These are phyloP conservation scores for Linnemannia hyalina DNA, from an alignment of 192 early-diverging fungal genomes.

Conservation along the genomic window DNA sequence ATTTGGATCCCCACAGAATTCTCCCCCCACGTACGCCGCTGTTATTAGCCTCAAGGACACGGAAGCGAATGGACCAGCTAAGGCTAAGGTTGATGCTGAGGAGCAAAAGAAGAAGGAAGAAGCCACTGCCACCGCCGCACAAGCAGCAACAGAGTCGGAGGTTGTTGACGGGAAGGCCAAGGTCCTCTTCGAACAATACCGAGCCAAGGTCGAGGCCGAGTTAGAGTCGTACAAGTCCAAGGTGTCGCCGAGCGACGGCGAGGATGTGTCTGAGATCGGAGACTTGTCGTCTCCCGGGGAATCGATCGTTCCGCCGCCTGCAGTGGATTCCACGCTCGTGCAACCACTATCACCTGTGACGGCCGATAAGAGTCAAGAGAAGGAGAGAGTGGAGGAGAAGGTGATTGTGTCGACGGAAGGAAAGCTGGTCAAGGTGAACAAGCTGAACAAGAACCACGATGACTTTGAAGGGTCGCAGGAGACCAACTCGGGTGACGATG, in stretches of 20 bases:
- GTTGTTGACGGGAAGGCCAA: neutral
- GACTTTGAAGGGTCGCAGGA: neutral
- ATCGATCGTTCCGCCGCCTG: neutral
- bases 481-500: neutral
- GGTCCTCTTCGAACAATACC: slow-evolving; percentile 15
- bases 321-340: neutral
- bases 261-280: neutral
- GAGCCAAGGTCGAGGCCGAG: neutral
- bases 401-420: neutral
- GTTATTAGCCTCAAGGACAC: neutral
- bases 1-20: neutral
- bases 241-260: neutral
- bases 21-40: neutral
- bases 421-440: slow-evolving; percentile 15
- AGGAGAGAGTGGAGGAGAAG: neutral
- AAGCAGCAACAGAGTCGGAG: neutral
- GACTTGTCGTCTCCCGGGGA: neutral
- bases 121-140: neutral
- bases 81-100: neutral
- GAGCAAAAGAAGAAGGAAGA: neutral
- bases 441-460: slow-evolving; percentile 29
- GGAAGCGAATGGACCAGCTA: neutral
- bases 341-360: neutral
- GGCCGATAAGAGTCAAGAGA: neutral
- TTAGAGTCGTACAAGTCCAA: slow-evolving; percentile 12